Percentiles rank a stretch among this genome's conserved stretches.
Evolutionary conservation across 345 rosid genomes (phyloP).

Genomic region (Melaleuca quinquenervia): DNA sequence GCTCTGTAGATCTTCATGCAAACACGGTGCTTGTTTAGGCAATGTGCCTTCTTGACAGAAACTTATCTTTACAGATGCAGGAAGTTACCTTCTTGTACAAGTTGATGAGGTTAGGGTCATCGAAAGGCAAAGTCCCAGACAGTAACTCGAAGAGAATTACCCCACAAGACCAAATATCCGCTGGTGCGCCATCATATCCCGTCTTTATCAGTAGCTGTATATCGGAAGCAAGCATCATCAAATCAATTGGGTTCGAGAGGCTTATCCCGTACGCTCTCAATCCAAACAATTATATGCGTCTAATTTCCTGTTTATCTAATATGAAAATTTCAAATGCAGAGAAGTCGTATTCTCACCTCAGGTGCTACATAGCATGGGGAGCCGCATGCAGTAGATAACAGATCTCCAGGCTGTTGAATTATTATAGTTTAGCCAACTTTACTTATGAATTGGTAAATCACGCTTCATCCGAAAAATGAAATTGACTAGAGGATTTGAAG

Average conservation of each 20-base stretch:
- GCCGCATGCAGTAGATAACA: constrained; percentile 85
- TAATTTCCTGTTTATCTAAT: neutral
- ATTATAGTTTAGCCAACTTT: neutral
- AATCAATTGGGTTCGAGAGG: neutral
- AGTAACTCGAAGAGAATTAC: constrained; percentile 81
- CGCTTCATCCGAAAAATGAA: neutral
- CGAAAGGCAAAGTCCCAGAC: constrained; percentile 66
- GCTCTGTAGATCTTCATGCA: constrained; percentile 47
- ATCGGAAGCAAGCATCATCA: constrained; percentile 4
- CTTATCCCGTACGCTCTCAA: neutral
- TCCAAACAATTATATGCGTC: neutral
- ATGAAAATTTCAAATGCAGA: neutral
- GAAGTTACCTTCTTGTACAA: constrained; percentile 55
- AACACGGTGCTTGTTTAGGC: neutral
- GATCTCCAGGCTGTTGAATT: constrained; percentile 50
- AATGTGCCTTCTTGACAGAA: neutral
- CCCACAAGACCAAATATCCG: constrained; percentile 93
- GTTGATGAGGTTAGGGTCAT: constrained; percentile 58
- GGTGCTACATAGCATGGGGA: constrained; percentile 94
- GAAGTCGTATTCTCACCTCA: constrained; percentile 39
- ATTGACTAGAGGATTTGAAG: neutral
- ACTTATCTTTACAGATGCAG: neutral
- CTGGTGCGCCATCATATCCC: constrained; percentile 78
- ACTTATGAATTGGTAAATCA: neutral
- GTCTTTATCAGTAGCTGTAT: constrained; percentile 60